Evolutionary conservation across 2,329 filamentous ascomycete species (phyloP), one percentile per base, ranked within the genome.

Genomic region (Paecilomyces niveus): DNA sequence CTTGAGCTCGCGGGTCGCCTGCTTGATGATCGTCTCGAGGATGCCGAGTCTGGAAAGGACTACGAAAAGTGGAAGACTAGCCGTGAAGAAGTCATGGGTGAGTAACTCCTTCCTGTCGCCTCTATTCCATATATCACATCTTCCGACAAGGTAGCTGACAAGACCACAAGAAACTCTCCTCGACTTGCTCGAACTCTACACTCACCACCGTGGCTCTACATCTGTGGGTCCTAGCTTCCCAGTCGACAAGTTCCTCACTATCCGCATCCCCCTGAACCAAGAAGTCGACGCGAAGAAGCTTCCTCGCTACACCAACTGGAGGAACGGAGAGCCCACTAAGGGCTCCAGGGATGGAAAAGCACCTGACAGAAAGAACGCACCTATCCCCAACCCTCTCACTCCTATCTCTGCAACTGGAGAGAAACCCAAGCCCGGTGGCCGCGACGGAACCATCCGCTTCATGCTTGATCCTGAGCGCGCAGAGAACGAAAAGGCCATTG

Each of bases 171-270:
- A 97, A 80, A 93, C 90, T 0, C 84, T 96, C 67, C 85, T 97
- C 45, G 94, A 97, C 69, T 81, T 97, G 0, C 82, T 97, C 26
- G 93, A 99, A 68, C 83, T 97, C 2, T 97, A 97, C 73, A 94
- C 91, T 0, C 89, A 96, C 68, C 88, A 95, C 70, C 85, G 85
- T 57, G 83, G 85, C 64, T 80, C 82, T 55, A 96, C 92, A 33
- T 85, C 87, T 55, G 80, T 96, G 21, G 92, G 92, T 6, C 80
- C 83, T 15, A 78, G 83, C 54, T 89, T 90, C 73, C 84, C 88
- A 53, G 80, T 93, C 51, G 87, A 93, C 64, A 83, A 83, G 57
- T 93, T 96, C 71, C 90, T 97, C 69, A 85, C 88, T 63, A 86
- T 95, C 65, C 90, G 94, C 70, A 96, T 97, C 62, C 82, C 85